These are phyloP conservation scores for Beauveria rudraprayagi DNA, from an alignment of 2,329 filamentous ascomycete genomes.

Conservation along the genomic window DNA sequence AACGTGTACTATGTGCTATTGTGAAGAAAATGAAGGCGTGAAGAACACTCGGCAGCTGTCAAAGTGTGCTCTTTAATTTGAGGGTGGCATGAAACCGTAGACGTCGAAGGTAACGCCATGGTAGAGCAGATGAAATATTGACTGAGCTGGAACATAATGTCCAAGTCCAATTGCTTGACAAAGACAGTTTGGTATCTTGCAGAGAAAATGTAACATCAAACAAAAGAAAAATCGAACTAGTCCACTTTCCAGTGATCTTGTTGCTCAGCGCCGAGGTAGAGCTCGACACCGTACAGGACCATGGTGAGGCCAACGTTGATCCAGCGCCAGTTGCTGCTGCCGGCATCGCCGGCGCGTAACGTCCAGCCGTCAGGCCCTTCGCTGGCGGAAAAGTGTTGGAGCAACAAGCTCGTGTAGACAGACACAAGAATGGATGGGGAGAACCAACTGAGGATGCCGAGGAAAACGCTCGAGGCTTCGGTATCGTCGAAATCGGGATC, in stretches of 20 bases:
- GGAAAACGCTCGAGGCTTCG: slow-evolving; percentile 69
- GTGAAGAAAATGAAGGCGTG: neutral
- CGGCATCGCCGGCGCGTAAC: slow-evolving; percentile 67
- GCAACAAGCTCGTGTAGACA: slow-evolving; percentile 88
- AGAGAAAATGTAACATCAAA: slow-evolving; percentile 4
- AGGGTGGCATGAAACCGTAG: neutral
- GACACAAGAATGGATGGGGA: slow-evolving; percentile 90
- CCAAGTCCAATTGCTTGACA: neutral
- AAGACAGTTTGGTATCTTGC: slow-evolving; percentile 5
- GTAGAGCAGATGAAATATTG: neutral
- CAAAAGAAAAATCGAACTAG: slow-evolving; percentile 30
- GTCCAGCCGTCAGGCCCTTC: slow-evolving; percentile 72
- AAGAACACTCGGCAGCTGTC: neutral
- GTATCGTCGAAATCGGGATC: slow-evolving; percentile 80
- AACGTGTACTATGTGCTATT: neutral
- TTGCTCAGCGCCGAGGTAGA: slow-evolving; percentile 79
- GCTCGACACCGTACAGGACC: slow-evolving; percentile 80
- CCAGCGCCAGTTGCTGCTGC: slow-evolving; percentile 88
- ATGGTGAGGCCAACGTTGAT: slow-evolving; percentile 86
- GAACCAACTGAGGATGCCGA: slow-evolving; percentile 87
- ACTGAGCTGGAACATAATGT: neutral
- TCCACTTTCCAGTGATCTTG: slow-evolving; percentile 95
- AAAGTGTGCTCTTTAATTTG: slow-evolving; percentile 1
- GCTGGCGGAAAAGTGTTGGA: slow-evolving; percentile 87
- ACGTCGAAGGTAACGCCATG: neutral